Conservation (phyloP, 345 rosid genomes). For the Corchorus olitorius region DNA sequence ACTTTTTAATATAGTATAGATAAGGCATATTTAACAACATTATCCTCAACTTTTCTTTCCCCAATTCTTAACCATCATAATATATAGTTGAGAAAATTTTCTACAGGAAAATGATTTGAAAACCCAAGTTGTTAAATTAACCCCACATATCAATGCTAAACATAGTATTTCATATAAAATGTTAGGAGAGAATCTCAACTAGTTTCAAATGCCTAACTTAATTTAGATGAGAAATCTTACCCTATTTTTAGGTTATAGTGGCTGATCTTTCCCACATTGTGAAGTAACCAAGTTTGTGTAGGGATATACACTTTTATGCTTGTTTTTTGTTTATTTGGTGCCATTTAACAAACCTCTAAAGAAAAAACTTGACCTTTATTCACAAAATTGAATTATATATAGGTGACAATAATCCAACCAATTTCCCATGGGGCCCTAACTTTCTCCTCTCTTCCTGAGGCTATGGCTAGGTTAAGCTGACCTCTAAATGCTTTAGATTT, state of each 20-base stretch:
- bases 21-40: too few species aligned
- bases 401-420: too few species aligned
- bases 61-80: neutral
- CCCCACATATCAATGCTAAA: neutral
- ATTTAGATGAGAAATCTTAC: neutral
- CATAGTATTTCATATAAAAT: neutral
- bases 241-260: neutral
- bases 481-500: too few species aligned
- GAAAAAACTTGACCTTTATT: too few species aligned
- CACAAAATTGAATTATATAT: too few species aligned
- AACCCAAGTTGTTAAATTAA: neutral
- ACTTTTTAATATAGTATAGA: too few species aligned
- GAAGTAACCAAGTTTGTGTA: neutral
- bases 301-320: neutral
- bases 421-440: too few species aligned
- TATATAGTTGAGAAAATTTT: neutral
- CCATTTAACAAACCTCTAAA: too few species aligned
- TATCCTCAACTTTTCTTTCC: neutral
- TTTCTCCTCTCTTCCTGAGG: too few species aligned
- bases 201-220: neutral
- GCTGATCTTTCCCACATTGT: constrained; percentile 3
- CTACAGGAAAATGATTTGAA: neutral
- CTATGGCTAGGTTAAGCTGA: too few species aligned
- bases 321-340: neutral
- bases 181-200: neutral